phyloP scores from a whole-genome alignment of 2,329 filamentous ascomycete species.

The Cryphonectria nitschkei region DNA sequence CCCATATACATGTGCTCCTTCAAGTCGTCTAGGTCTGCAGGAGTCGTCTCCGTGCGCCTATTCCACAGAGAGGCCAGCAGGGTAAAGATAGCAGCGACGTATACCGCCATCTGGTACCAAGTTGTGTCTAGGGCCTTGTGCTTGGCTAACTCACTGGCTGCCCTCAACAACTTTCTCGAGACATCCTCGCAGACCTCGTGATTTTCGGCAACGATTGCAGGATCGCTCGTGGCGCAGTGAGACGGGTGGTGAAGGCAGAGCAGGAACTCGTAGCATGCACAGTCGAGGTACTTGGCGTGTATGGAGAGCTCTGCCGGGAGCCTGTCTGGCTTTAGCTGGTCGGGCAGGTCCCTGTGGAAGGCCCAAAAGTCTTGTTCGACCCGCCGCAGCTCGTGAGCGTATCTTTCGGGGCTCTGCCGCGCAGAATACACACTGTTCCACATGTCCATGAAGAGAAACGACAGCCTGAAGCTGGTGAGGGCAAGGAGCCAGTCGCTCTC shows the following conservation, averaged over 20 bases:
- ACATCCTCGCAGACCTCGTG: slow-evolving; percentile 69
- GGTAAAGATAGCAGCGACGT: slow-evolving; percentile 74
- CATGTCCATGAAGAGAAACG: slow-evolving; percentile 72
- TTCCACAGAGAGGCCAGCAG: slow-evolving; percentile 72
- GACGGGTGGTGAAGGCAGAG: slow-evolving; percentile 66
- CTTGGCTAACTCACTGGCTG: slow-evolving; percentile 61
- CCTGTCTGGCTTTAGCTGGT: slow-evolving; percentile 56
- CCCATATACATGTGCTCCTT: slow-evolving; percentile 71
- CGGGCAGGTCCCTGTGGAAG: slow-evolving; percentile 68
- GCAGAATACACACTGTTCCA: slow-evolving; percentile 78
- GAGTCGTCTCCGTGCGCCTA: slow-evolving; percentile 62
- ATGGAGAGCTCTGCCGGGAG: slow-evolving; percentile 48
- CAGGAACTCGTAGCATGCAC: slow-evolving; percentile 60
- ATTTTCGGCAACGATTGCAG: slow-evolving; percentile 61
- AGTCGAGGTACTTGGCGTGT: slow-evolving; percentile 58
- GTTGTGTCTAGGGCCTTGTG: slow-evolving; percentile 75
- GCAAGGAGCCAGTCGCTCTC: slow-evolving; percentile 71
- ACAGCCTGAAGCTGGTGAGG: slow-evolving; percentile 66
- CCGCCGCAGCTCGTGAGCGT: slow-evolving; percentile 63
- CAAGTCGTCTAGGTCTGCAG: slow-evolving; percentile 62
- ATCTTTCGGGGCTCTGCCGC: slow-evolving; percentile 63
- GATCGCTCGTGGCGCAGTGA: slow-evolving; percentile 58
- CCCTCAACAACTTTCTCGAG: slow-evolving; percentile 65
- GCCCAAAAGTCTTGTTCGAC: slow-evolving; percentile 67
- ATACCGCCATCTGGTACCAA: slow-evolving; percentile 75